These are phyloP conservation scores for Endotrypanum monterogeii DNA, from an alignment of 208 protist species.

Conservation along the genomic window DNA sequence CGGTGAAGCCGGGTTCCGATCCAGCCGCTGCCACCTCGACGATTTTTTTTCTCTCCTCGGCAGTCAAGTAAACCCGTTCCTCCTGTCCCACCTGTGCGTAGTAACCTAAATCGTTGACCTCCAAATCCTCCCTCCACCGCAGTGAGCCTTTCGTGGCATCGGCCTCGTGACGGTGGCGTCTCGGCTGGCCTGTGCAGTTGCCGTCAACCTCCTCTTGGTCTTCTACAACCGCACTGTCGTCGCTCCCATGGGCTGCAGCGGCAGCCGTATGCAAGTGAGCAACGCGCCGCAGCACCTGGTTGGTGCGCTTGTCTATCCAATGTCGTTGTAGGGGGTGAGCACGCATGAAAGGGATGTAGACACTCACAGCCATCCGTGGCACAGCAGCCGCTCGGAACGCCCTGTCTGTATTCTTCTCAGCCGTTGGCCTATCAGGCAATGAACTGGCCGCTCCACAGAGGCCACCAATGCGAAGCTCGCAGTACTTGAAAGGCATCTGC, in stretches of 20 bases:
- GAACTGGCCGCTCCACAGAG: not conserved
- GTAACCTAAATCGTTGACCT: conserved; percentile 20
- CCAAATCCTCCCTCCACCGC: conserved; percentile 4
- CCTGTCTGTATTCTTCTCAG: not conserved
- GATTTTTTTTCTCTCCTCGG: conserved; percentile 44
- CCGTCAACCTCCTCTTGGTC: not conserved
- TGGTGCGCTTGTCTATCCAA: conserved; percentile 61
- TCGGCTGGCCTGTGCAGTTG: not conserved
- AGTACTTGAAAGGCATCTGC: conserved; percentile 51
- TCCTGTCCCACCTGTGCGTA: conserved; percentile 31
- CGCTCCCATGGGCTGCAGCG: conserved; percentile 2
- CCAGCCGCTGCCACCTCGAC: conserved; percentile 36
- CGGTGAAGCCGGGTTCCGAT: conserved; percentile 50
- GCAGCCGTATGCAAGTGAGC: conserved; percentile 25
- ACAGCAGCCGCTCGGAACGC: conserved; percentile 31
- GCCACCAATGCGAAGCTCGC: conserved; percentile 45
- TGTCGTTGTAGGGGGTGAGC: conserved; percentile 24
- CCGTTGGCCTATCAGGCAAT: not conserved
- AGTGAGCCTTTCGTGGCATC: not conserved
- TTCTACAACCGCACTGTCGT: not conserved
- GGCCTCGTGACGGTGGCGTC: not conserved
- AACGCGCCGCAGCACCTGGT: conserved; percentile 44
- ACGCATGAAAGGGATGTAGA: conserved; percentile 61
- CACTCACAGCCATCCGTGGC: conserved; percentile 64
- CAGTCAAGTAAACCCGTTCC: conserved; percentile 37